These are phyloP conservation scores for Aspergillus proliferans DNA, from an alignment of 2,329 filamentous ascomycete genomes.

Conservation along the genomic window DNA sequence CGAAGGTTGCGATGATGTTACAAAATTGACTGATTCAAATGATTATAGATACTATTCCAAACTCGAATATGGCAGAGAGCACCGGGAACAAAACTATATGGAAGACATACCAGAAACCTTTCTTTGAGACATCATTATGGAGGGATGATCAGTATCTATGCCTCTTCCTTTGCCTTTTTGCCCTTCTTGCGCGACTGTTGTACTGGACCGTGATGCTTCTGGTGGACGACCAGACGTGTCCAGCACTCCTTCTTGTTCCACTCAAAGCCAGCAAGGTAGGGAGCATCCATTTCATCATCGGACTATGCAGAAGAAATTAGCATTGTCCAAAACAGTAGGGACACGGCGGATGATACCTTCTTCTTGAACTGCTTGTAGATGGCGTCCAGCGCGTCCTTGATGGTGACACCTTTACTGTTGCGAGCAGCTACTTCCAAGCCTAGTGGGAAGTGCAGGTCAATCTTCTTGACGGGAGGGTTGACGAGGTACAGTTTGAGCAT, in stretches of 20 bases:
- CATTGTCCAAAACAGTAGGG: not conserved
- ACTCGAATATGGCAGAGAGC: no score
- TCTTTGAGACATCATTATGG: not conserved
- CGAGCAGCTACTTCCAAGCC: conserved; percentile 82
- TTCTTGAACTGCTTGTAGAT: conserved; percentile 97
- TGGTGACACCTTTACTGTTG: conserved; percentile 89
- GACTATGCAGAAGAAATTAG: conserved; percentile 47
- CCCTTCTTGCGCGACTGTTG: conserved; percentile 48
- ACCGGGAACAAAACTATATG: not conserved
- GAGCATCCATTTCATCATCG: conserved; percentile 82
- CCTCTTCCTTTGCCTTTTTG: conserved; percentile 54
- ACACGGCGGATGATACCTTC: conserved; percentile 54
- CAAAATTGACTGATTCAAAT: no score
- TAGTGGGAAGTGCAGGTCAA: conserved; percentile 85
- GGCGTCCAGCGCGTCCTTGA: conserved; percentile 92
- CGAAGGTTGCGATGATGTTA: no score
- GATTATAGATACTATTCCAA: not conserved
- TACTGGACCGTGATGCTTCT: conserved; percentile 60
- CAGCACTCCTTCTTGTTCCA: conserved; percentile 93
- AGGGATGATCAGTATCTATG: conserved; percentile 16
- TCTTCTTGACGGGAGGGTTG: conserved; percentile 81
- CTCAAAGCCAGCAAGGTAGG: conserved; percentile 89
- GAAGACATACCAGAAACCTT: conserved; percentile 4
- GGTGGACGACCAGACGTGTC: conserved; percentile 80
- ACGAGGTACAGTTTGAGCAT: conserved; percentile 76